Evolutionary conservation across 148 eudicot genomes (phyloP).

Genomic region (Agrostemma githago): DNA sequence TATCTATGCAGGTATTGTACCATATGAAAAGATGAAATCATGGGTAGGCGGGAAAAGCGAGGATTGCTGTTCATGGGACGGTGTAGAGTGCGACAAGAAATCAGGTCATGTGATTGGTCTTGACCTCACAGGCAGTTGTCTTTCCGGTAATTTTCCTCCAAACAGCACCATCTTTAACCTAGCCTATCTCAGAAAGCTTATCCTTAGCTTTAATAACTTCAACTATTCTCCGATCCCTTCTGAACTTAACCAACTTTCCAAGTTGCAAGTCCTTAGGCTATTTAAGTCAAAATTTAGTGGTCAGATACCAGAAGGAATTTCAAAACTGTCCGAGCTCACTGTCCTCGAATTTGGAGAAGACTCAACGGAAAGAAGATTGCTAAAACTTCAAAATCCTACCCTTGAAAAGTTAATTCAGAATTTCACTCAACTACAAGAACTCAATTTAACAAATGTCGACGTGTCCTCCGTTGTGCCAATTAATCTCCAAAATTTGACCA

Average conservation of each 20-base stretch:
- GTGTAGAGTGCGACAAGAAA: constrained; percentile 24
- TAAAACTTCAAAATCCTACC: constrained; percentile 21
- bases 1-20: background rate
- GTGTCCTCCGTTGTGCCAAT: constrained; percentile 26
- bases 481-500: constrained; percentile 17
- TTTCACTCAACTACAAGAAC: constrained; percentile 19
- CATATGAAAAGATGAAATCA: constrained; percentile 8
- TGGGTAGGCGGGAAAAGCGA: background rate
- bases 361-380: background rate
- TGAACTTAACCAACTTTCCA: constrained; percentile 18
- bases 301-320: constrained; percentile 32
- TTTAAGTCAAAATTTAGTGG: constrained; percentile 32
- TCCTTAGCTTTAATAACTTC: constrained; percentile 9
- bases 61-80: constrained; percentile 40
- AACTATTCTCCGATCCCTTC: constrained; percentile 11
- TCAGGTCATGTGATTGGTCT: constrained; percentile 21
- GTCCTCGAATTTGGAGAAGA: constrained; percentile 24
- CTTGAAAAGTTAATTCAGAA: constrained; percentile 22
- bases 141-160: constrained; percentile 8
- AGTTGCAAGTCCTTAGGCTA: constrained; percentile 28
- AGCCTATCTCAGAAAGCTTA: constrained; percentile 1
- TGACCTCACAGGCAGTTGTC: constrained; percentile 3
- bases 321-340: constrained; percentile 21
- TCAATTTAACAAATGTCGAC: constrained; percentile 14
- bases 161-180: constrained; percentile 12